Percentiles rank a stretch among this genome's conserved stretches.
Evolutionary conservation across 176 grass and related monocot species (phyloP).

Genomic region (Otatea glauca): DNA sequence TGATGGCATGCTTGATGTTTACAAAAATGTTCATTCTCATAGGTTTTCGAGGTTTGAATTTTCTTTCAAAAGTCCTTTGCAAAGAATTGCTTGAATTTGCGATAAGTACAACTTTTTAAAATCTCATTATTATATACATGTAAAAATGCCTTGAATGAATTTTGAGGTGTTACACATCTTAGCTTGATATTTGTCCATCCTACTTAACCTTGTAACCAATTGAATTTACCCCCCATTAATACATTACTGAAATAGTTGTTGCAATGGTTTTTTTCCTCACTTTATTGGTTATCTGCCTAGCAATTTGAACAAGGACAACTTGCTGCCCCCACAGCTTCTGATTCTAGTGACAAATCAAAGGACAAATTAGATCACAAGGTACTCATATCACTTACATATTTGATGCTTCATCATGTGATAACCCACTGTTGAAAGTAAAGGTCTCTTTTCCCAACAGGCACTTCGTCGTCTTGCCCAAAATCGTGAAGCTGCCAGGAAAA

Average conservation of each 20-base stretch:
- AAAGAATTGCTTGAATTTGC: conserved; percentile 9
- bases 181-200: neutral
- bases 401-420: conserved; percentile 1
- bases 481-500: conserved; percentile 98
- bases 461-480: conserved; percentile 96
- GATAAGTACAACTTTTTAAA: neutral
- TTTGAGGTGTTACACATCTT: conserved; percentile 21
- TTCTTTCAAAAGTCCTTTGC: neutral
- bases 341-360: conserved; percentile 87
- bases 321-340: conserved; percentile 53
- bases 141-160: neutral
- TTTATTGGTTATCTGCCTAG: conserved; percentile 34
- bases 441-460: conserved; percentile 49
- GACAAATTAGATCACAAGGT: conserved; percentile 86
- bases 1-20: conserved; percentile 12
- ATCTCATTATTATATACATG: conserved; percentile 25
- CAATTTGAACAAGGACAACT: conserved; percentile 77
- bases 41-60: conserved; percentile 24
- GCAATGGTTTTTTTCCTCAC: neutral
- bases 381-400: conserved; percentile 33
- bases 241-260: neutral
- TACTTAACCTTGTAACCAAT: neutral
- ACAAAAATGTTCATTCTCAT: conserved; percentile 6
- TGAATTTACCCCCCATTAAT: conserved; percentile 11
- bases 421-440: conserved; percentile 27